Evolutionary conservation across 2,329 filamentous ascomycete species (phyloP), one percentile per base, ranked within the genome.

Genomic region (Xylaria sp.): DNA sequence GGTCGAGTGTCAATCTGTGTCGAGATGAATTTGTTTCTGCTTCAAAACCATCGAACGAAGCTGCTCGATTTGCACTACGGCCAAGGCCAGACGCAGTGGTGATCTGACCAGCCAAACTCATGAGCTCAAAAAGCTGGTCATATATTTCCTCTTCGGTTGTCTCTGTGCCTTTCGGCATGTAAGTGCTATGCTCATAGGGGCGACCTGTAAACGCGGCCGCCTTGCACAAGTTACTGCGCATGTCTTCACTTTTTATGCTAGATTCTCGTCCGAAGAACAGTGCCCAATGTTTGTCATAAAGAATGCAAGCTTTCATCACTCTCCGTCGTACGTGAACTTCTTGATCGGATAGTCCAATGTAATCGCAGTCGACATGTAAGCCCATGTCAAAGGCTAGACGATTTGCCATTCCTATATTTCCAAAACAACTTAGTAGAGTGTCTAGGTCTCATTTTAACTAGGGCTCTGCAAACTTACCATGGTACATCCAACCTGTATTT

Each of bases 231-330:
- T 69, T 56, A 13, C 59, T 56, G 28, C 10, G 46, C 12, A 73
- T 41, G 31, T 73, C 66, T 37, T 15, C 59, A 18, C 25, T 55
- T 66, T 70, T 72, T 12, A 73, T 66, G 25, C 51, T 66, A 15
- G 67, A 64, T 46, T 66, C 52, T 10, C 71, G 66, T 5, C 71
- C 69, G 15, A 70, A 67, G 50, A 70, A 66, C 13, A 73, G 31
- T 41, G 69, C 66, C 71, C 71, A 73, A 50, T 70, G 66, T n/a
- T 56, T 71, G 50, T 73, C 71, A 37, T 68, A 71, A 20, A 73
- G 20, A n/a, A 73, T 44, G 48, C 69, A 72, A 9, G 71, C 69
- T 44, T 34, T 72, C 66, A 72, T 70, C 15, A 70, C 71, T 61
- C 61, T 73, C 28, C 31, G 50, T 25, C 69, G 63, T 62, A 71